phyloP scores from a whole-genome alignment of 2,329 filamentous ascomycete genomes.

The Clonostachys chloroleuca region DNA sequence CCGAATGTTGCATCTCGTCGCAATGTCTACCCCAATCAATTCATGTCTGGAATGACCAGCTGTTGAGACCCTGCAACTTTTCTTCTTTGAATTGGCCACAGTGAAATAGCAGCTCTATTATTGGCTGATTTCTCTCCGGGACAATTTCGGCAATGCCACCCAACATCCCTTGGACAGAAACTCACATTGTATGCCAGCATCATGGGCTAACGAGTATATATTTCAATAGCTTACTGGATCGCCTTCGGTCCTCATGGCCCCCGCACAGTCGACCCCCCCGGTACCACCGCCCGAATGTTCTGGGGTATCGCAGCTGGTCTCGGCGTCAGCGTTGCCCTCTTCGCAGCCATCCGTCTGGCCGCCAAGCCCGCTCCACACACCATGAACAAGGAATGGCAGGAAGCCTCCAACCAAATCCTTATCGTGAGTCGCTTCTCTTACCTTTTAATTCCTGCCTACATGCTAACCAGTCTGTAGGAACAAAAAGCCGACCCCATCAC shows the following conservation, averaged over 20 bases:
- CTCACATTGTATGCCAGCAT: neutral
- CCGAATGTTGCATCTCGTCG: no score
- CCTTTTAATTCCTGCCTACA: neutral
- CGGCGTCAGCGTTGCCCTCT: conserved; percentile 63
- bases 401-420: conserved; percentile 90
- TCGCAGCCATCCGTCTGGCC: conserved; percentile 66
- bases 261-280: conserved; percentile 76
- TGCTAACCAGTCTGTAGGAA: conserved; percentile 44
- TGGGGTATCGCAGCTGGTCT: conserved; percentile 69
- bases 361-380: conserved; percentile 72
- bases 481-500: conserved; percentile 86
- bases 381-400: conserved; percentile 97
- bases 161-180: neutral
- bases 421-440: conserved; percentile 56
- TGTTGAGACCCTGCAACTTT: no score
- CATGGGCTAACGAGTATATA: conserved; percentile 5
- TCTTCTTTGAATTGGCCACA: no score
- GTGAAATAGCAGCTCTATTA: no score
- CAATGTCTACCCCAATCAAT: no score
- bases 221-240: conserved; percentile 85
- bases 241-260: conserved; percentile 96
- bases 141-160: neutral
- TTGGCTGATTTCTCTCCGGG: no score
- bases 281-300: conserved; percentile 77
- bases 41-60: no score